Evolutionary conservation across 129 eudicot genomes (phyloP).

Genomic region (Glebionis coronaria): DNA sequence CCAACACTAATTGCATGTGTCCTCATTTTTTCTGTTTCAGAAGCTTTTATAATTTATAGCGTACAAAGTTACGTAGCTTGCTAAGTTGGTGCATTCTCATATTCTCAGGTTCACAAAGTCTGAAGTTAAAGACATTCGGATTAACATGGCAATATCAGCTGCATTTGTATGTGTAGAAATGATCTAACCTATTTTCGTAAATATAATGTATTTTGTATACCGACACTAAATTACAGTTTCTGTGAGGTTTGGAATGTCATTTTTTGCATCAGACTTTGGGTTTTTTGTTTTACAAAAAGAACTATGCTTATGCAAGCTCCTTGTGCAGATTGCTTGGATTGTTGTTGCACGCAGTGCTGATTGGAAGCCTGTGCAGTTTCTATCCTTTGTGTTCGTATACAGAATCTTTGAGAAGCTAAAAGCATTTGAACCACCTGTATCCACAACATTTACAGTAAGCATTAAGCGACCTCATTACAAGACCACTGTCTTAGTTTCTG

Average conservation of each 20-base stretch:
- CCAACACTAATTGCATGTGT: neutral
- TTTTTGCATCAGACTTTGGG: neutral
- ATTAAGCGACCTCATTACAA: conserved; percentile 42
- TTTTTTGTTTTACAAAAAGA: neutral
- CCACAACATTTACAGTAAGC: conserved; percentile 69
- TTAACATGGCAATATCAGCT: conserved; percentile 90
- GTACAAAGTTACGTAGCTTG: too few species aligned
- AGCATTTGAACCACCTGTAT: conserved; percentile 58
- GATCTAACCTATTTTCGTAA: neutral
- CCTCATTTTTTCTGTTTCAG: conserved; percentile 49
- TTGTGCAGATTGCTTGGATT: conserved; percentile 80
- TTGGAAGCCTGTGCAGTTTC: conserved; percentile 81
- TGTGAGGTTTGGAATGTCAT: conserved; percentile 6
- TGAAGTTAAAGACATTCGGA: conserved; percentile 61
- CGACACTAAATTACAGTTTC: neutral
- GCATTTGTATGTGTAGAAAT: conserved; percentile 66
- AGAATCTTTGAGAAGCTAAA: conserved; percentile 87
- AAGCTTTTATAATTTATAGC: too few species aligned
- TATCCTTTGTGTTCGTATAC: conserved; percentile 67
- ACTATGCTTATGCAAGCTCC: neutral
- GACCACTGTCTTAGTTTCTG: neutral
- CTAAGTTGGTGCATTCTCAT: too few species aligned
- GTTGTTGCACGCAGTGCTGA: conserved; percentile 64
- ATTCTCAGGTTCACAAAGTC: conserved; percentile 73
- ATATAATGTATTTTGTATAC: neutral